Evolutionary conservation across 139 green algal species (phyloP), one percentile per base, ranked within the genome.

Genomic region (Coccomyxa sp.): DNA sequence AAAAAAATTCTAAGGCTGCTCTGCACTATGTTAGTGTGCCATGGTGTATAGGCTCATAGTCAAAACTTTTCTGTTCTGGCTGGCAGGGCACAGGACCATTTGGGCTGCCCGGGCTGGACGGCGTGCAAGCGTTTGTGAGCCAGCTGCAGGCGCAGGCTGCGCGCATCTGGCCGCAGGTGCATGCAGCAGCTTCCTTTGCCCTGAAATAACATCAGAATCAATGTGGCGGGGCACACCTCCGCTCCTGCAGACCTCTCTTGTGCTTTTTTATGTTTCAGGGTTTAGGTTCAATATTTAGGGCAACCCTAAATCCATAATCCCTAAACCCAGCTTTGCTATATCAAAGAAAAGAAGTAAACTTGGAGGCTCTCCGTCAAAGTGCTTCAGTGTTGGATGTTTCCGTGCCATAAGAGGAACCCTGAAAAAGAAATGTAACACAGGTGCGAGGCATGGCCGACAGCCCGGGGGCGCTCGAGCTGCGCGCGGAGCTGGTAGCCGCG

Each of bases 401-500:
- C 28, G 58, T 32, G 18, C 17, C 58, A 59, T 59, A 60, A 59
- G 13, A 58, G 79, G 58, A 79, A 82, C 10, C 23, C 58, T 31
- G 23, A 58, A 76, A 23, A 51, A 13, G 57, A 18, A 66, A 88
- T 28, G 15, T 92, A 10, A 10, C 30, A 13, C 27, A 63, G 30
- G 38, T 95, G 75, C 88, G 88, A 77, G 32, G 63, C 32, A 30
- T 95, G 12, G 58, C 92, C 58, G 79, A 90, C 67, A 79, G 85
- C 81, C 92, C 93, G 0, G 92, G 92, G 11, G 87, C 91, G 0
- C 38, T 83, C 30, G 92, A 97, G 45, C 77, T 95, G 66, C n/a
- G 92, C 14, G 80, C 86, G 1, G 88, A 92, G 57, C 75, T 97
- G 30, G 83, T 80, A 17, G 77, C n/a, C 28, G 88, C 91, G 78